A percentile compares a stretch with the other conserved stretches of the same genome.
Conservation (phyloP, 2,329 filamentous ascomycete genomes). For the Alternaria rosae region DNA sequence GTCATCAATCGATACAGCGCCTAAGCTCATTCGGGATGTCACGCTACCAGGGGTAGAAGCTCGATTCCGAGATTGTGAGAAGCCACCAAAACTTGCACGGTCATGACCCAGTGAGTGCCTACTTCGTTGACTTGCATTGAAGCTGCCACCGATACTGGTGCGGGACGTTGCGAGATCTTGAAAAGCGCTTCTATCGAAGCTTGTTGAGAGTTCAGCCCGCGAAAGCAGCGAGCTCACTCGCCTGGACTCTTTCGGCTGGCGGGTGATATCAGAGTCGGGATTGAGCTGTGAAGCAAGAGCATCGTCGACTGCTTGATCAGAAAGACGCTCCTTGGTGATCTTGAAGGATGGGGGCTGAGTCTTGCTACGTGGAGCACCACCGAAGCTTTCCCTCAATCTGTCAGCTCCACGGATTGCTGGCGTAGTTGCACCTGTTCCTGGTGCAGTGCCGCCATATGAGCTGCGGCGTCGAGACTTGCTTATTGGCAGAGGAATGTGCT, state of each 20-base stretch:
- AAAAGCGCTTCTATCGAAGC: slow-evolving; percentile 82
- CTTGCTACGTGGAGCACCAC: slow-evolving; percentile 57
- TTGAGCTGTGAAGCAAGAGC: slow-evolving; percentile 59
- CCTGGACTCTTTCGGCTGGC: slow-evolving; percentile 68
- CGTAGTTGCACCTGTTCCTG: slow-evolving; percentile 76
- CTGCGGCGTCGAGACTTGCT: slow-evolving; percentile 67
- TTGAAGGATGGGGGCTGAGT: slow-evolving; percentile 52
- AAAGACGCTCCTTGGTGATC: slow-evolving; percentile 42
- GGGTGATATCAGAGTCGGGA: slow-evolving; percentile 57
- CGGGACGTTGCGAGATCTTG: slow-evolving; percentile 68
- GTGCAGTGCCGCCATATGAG: slow-evolving; percentile 63
- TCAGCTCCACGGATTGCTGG: slow-evolving; percentile 70
- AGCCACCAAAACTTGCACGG: slow-evolving; percentile 65
- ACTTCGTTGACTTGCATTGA: slow-evolving; percentile 63
- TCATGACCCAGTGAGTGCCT: slow-evolving; percentile 77
- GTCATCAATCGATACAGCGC: slow-evolving; percentile 48
- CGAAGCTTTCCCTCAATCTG: slow-evolving; percentile 79
- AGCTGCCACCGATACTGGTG: slow-evolving; percentile 49
- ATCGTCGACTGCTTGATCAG: slow-evolving; percentile 54
- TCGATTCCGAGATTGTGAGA: slow-evolving; percentile 55
- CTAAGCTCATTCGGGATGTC: slow-evolving; percentile 49
- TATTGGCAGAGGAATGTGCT: slow-evolving; percentile 47
- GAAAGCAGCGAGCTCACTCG: slow-evolving; percentile 92
- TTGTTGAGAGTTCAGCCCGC: slow-evolving; percentile 83
- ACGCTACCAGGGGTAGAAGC: slow-evolving; percentile 63